phyloP scores from a whole-genome alignment of 164 flowering plant genomes.

The Vitis cinerea region DNA sequence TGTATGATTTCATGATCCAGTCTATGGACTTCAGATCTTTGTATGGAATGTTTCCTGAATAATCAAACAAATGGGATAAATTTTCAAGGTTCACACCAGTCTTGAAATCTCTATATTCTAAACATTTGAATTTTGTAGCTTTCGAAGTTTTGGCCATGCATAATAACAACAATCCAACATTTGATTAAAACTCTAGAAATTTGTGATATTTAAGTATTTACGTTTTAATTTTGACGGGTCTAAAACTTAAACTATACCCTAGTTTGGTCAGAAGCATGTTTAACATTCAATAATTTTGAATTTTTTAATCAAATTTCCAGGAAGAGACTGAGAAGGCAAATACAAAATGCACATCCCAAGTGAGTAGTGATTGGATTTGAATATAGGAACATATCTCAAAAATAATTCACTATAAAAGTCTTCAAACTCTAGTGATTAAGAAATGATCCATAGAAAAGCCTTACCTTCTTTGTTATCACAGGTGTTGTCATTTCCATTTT shows the following conservation, averaged over 20 bases:
- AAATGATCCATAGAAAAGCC: neutral
- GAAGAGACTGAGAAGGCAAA: neutral
- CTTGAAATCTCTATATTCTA: neutral
- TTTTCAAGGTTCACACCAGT: too few relatives aligned
- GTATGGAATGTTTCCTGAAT: too few relatives aligned
- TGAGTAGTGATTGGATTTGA: neutral
- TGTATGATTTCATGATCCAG: neutral
- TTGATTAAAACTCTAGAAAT: neutral
- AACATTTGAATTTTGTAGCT: neutral
- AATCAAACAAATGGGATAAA: too few relatives aligned
- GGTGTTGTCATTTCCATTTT: conserved; percentile 97
- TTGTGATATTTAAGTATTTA: too few relatives aligned
- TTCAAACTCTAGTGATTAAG: neutral
- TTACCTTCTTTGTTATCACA: conserved; percentile 74
- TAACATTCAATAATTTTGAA: neutral
- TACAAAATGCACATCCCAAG: conserved; percentile 1
- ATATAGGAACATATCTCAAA: neutral
- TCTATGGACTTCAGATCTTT: neutral
- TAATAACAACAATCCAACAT: neutral
- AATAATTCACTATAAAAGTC: too few relatives aligned
- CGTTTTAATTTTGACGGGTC: too few relatives aligned
- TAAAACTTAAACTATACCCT: neutral
- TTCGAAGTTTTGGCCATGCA: neutral
- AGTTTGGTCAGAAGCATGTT: neutral
- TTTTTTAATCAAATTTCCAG: too few relatives aligned